Conservation (phyloP, 441 rosid genomes). For the Jatropha multifida region DNA sequence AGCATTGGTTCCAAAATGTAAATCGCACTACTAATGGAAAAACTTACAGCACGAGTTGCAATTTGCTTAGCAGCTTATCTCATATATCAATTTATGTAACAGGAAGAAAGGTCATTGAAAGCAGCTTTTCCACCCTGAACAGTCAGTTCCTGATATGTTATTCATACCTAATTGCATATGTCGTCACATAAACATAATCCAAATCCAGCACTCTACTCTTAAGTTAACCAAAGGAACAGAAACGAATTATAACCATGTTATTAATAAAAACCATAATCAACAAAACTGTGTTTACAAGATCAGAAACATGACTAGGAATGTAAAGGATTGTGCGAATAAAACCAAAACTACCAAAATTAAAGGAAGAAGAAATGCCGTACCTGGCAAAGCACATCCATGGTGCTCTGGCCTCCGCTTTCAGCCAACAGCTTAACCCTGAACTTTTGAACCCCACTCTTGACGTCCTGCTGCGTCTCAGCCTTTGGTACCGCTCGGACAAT, state of each 20-base stretch:
- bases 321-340: not conserved
- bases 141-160: too few species aligned
- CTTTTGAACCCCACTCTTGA: slow-evolving; percentile 84
- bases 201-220: not conserved
- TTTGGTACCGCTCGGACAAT: slow-evolving; percentile 91
- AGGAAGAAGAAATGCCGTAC: slow-evolving; percentile 26
- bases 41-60: not conserved
- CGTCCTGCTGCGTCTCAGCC: slow-evolving; percentile 84
- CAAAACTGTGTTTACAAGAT: too few species aligned
- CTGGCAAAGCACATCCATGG: slow-evolving; percentile 95
- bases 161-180: not conserved
- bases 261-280: not conserved
- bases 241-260: too few species aligned
- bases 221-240: not conserved
- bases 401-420: slow-evolving; percentile 80
- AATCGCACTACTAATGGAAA: too few species aligned
- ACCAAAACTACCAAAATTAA: not conserved
- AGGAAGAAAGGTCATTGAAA: not conserved
- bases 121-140: not conserved
- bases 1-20: not conserved
- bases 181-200: not conserved
- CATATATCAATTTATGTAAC: not conserved
- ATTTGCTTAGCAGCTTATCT: not conserved
- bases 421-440: slow-evolving; percentile 89
- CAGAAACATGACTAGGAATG: not conserved